A percentile compares a stretch with the other conserved stretches of the same genome.
Conservation (phyloP, 1,139 yeast genomes). For the Geotrichum fermentans region DNA sequence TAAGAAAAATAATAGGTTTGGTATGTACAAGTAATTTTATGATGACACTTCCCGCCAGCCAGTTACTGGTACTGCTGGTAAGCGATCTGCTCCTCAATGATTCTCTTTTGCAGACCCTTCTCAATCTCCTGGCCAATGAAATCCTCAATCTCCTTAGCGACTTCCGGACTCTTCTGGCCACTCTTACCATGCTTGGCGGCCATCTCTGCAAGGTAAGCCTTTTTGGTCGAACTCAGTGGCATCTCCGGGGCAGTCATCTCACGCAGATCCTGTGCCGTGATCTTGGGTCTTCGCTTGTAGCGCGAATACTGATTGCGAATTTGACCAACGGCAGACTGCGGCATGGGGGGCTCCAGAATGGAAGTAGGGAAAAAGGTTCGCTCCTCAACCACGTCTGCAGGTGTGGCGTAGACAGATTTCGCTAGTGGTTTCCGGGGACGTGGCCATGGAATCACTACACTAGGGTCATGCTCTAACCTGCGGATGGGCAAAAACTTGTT, state of each 20-base stretch:
- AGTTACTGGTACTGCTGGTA: constrained; percentile 30
- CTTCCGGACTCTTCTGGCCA: constrained; percentile 32
- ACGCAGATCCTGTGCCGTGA: constrained; percentile 21
- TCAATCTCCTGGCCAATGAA: constrained; percentile 53
- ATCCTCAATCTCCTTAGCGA: constrained; percentile 52
- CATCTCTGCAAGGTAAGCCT: constrained; percentile 15
- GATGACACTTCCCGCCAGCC: neutral
- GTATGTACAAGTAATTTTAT: neutral
- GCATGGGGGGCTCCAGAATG: constrained; percentile 63
- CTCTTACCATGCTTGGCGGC: constrained; percentile 13
- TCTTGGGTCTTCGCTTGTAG: constrained; percentile 33
- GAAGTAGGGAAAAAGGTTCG: constrained; percentile 73
- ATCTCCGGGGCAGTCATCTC: constrained; percentile 51
- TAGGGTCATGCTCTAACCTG: constrained; percentile 61
- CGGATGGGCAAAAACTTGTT: constrained; percentile 73
- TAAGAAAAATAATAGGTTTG: neutral
- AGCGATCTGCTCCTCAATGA: constrained; percentile 32
- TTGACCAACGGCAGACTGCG: constrained; percentile 58
- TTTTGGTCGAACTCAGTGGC: constrained; percentile 48
- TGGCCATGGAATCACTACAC: constrained; percentile 86
- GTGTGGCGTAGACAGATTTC: constrained; percentile 55
- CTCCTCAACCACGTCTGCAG: constrained; percentile 56
- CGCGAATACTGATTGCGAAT: constrained; percentile 69
- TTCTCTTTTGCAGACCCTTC: constrained; percentile 41
- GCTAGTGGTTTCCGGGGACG: constrained; percentile 57